A percentile compares a stretch with the other conserved stretches of the same genome.
Conservation (phyloP, 2,329 filamentous ascomycete genomes). For the Scedosporium apiospermum region DNA sequence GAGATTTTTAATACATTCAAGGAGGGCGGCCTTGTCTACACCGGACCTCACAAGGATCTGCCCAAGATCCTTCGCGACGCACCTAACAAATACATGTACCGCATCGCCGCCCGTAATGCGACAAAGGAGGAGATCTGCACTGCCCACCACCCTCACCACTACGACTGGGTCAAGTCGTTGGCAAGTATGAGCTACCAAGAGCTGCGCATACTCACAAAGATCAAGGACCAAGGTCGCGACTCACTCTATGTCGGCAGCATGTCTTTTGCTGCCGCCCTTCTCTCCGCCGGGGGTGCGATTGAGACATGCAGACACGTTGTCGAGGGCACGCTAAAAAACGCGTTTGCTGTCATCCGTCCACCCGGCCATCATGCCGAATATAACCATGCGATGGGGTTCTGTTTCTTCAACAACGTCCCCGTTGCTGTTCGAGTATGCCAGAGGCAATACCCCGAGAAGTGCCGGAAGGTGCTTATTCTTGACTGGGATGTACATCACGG, state of each 20-base stretch:
- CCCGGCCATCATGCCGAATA: slow-evolving; percentile 93
- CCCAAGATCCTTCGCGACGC: slow-evolving; percentile 38
- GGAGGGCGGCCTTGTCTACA: slow-evolving; percentile 66
- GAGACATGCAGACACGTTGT: slow-evolving; percentile 93
- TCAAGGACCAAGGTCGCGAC: slow-evolving; percentile 55
- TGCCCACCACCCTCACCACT: slow-evolving; percentile 71
- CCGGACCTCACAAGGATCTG: slow-evolving; percentile 45
- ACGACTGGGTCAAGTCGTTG: slow-evolving; percentile 61
- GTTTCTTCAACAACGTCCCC: slow-evolving; percentile 95
- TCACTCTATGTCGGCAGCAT: slow-evolving; percentile 78
- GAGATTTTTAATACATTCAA: slow-evolving; percentile 88
- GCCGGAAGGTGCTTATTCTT: slow-evolving; percentile 82
- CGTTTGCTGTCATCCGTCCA: slow-evolving; percentile 88
- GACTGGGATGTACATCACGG: slow-evolving; percentile 83
- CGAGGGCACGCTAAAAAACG: slow-evolving; percentile 76
- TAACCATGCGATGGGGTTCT: slow-evolving; percentile 83
- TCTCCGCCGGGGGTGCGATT: slow-evolving; percentile 88
- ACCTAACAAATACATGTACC: slow-evolving; percentile 57
- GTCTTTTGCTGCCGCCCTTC: slow-evolving; percentile 68
- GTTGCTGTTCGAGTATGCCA: slow-evolving; percentile 87
- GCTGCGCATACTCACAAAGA: slow-evolving; percentile 56
- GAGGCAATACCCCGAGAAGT: slow-evolving; percentile 65
- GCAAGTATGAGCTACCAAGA: slow-evolving; percentile 48
- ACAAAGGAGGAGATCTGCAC: slow-evolving; percentile 70
- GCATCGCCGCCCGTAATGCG: slow-evolving; percentile 71